phyloP scores from a whole-genome alignment of 1,139 yeast genomes.

The Suhomyces atakaporum region DNA sequence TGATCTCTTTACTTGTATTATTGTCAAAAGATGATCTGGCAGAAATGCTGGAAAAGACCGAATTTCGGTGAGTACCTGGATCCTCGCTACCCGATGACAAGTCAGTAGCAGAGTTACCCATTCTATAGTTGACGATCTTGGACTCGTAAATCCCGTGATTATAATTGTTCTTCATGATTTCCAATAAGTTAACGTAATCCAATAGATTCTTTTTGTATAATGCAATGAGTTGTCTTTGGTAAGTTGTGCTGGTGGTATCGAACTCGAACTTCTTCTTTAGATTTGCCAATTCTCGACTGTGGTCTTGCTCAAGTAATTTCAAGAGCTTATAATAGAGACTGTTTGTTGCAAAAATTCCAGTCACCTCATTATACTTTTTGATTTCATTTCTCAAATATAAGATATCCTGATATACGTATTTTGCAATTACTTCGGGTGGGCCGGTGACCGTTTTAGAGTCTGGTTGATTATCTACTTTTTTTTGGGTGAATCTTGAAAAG shows the following conservation, averaged over 20 bases:
- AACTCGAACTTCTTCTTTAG: constrained; percentile 16
- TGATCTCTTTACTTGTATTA: constrained; percentile 5
- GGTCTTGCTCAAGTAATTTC: constrained; percentile 23
- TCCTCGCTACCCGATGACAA: constrained; percentile 1
- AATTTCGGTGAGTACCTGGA: background rate
- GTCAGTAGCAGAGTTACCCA: constrained; percentile 3
- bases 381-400: constrained; percentile 21
- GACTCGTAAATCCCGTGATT: constrained; percentile 19
- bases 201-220: constrained; percentile 20
- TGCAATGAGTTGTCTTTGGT: constrained; percentile 19
- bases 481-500: constrained; percentile 1
- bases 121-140: constrained; percentile 14
- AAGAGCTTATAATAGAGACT: constrained; percentile 21
- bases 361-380: constrained; percentile 21
- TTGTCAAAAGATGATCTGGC: constrained; percentile 4
- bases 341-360: constrained; percentile 20
- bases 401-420: constrained; percentile 25
- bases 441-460: constrained; percentile 17
- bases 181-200: constrained; percentile 24
- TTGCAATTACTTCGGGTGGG: constrained; percentile 22
- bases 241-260: constrained; percentile 14
- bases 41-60: constrained; percentile 5
- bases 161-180: constrained; percentile 26
- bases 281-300: constrained; percentile 15
- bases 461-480: background rate